phyloP scores from a whole-genome alignment of 345 rosid genomes.

The Eucalyptus marginata region DNA sequence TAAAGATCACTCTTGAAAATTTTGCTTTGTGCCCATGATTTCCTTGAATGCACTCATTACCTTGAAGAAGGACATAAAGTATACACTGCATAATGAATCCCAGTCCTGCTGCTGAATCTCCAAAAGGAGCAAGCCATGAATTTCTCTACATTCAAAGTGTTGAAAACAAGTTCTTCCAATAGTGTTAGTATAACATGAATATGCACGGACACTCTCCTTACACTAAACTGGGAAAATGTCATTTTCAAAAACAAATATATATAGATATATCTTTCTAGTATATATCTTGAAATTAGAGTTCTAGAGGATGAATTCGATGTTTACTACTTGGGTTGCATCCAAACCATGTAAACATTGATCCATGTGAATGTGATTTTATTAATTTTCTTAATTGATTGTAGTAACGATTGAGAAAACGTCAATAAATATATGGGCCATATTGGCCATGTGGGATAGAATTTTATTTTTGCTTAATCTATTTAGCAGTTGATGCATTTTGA shows the following conservation, averaged over 20 bases:
- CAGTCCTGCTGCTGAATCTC: neutral
- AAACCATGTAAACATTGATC: neutral
- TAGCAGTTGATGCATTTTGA: neutral
- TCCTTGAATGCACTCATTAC: neutral
- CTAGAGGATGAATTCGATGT: neutral
- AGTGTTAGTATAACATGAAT: neutral
- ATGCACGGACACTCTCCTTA: neutral
- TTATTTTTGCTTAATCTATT: neutral
- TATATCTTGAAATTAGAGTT: neutral
- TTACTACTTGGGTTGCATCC: neutral
- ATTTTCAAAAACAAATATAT: neutral
- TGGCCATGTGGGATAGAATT: neutral
- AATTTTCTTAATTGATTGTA: neutral
- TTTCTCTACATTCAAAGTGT: neutral
- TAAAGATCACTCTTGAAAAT: neutral
- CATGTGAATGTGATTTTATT: neutral
- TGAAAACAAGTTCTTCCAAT: neutral
- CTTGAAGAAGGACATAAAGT: neutral
- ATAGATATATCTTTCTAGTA: neutral
- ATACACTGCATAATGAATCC: neutral
- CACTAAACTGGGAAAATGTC: neutral
- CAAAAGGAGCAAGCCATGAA: neutral
- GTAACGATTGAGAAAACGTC: neutral
- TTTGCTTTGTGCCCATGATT: neutral
- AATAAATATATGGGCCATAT: neutral